Evolutionary conservation across 768 basidiomycete species (phyloP).

Genomic region (Kwoniella bestiolae): DNA sequence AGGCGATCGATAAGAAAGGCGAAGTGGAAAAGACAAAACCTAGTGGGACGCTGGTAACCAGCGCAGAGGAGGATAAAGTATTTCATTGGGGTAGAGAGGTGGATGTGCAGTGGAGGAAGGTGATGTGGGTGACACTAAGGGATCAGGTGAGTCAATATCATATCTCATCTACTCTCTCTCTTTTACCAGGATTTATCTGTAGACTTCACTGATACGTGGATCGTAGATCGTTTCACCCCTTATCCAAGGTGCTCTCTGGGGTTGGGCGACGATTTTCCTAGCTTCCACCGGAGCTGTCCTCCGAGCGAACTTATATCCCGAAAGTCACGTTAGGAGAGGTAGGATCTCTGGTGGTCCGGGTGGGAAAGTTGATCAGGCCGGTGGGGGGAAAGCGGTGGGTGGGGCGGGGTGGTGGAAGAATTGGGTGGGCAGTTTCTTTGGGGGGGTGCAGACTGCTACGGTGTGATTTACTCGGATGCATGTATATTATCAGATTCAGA

Average conservation of each 20-base stretch:
- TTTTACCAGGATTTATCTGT: too few relatives aligned
- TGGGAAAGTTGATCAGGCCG: conserved; percentile 26
- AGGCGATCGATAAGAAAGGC: conserved; percentile 27
- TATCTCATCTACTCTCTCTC: neutral
- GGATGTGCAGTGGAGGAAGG: conserved; percentile 52
- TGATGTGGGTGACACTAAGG: conserved; percentile 51
- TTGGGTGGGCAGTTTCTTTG: conserved; percentile 52
- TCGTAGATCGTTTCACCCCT: conserved; percentile 51
- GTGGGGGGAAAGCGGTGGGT: conserved; percentile 47
- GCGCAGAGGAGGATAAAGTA: conserved; percentile 49
- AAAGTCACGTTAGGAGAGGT: conserved; percentile 40
- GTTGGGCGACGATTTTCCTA: conserved; percentile 47
- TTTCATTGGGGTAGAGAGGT: conserved; percentile 54
- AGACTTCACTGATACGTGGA: neutral
- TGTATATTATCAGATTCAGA: conserved; percentile 1
- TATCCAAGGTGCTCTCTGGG: conserved; percentile 56
- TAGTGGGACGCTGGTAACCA: conserved; percentile 32
- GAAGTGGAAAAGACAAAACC: conserved; percentile 5
- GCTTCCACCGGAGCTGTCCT: conserved; percentile 34
- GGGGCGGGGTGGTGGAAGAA: conserved; percentile 51
- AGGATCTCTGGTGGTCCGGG: conserved; percentile 47
- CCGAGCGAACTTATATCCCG: conserved; percentile 46
- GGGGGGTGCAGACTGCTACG: conserved; percentile 50
- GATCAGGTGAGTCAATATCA: conserved; percentile 49
- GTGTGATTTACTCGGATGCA: conserved; percentile 19